Percentiles rank a stretch among this genome's conserved stretches.
Conservation (phyloP, 2,329 filamentous ascomycete genomes). For the Mycosphaerelloides madeirae region DNA sequence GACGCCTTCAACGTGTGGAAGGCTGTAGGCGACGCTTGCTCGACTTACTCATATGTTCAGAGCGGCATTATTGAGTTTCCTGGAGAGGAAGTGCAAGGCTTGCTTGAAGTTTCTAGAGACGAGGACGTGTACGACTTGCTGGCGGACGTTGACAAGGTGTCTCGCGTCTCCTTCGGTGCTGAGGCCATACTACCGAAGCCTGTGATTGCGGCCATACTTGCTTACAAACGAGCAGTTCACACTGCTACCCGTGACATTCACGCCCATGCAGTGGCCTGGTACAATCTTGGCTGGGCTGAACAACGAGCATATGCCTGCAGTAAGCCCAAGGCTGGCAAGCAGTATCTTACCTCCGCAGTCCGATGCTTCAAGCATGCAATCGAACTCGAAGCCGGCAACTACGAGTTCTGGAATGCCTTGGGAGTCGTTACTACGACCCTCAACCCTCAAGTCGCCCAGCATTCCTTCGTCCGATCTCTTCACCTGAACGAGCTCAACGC, state of each 20-base stretch:
- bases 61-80: slow-evolving; percentile 62
- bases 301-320: slow-evolving; percentile 69
- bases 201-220: slow-evolving; percentile 65
- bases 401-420: slow-evolving; percentile 95
- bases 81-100: slow-evolving; percentile 47
- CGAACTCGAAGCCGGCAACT: slow-evolving; percentile 87
- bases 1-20: slow-evolving; percentile 95
- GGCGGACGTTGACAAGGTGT: slow-evolving; percentile 63
- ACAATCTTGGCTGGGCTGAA: slow-evolving; percentile 94
- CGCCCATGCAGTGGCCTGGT: slow-evolving; percentile 92
- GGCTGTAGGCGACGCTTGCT: slow-evolving; percentile 79
- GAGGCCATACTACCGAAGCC: slow-evolving; percentile 48
- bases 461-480: slow-evolving; percentile 87
- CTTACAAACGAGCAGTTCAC: slow-evolving; percentile 80
- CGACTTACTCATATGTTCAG: slow-evolving; percentile 75
- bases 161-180: slow-evolving; percentile 14
- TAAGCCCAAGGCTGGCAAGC: slow-evolving; percentile 52
- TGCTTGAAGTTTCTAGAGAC: slow-evolving; percentile 55
- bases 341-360: slow-evolving; percentile 75
- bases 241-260: slow-evolving; percentile 69
- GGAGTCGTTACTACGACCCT: slow-evolving; percentile 84
- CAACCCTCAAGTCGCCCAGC: slow-evolving; percentile 83
- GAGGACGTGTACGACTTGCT: slow-evolving; percentile 58
- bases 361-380: slow-evolving; percentile 93
- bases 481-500: slow-evolving; percentile 82